phyloP scores from a whole-genome alignment of 805 yeast species.

The Kregervanrija fluxuum region DNA sequence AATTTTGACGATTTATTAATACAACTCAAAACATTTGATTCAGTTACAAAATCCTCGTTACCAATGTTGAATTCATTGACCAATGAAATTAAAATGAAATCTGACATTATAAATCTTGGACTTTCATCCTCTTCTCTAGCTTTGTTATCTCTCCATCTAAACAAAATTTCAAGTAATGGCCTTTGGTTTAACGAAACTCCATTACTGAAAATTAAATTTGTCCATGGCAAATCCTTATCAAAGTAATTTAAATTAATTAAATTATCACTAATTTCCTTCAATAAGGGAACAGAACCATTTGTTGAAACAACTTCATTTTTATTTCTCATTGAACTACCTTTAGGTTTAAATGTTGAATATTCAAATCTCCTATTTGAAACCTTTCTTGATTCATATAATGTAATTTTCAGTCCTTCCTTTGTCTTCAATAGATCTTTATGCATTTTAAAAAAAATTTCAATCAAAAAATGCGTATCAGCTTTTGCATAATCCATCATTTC shows the following conservation, averaged over 20 bases:
- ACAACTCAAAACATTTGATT: conserved; percentile 44
- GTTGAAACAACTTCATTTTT: conserved; percentile 23
- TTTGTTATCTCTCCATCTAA: conserved; percentile 72
- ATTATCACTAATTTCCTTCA: conserved; percentile 11
- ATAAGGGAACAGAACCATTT: conserved; percentile 23
- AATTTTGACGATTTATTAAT: conserved; percentile 41
- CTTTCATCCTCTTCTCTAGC: conserved; percentile 84
- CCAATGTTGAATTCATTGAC: conserved; percentile 23
- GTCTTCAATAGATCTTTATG: conserved; percentile 51
- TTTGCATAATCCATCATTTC: conserved; percentile 84
- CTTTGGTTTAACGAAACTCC: conserved; percentile 50
- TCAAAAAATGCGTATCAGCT: conserved; percentile 88
- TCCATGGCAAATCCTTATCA: conserved; percentile 56
- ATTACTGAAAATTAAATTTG: conserved; percentile 51
- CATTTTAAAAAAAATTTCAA: conserved; percentile 72
- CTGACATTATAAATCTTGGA: conserved; percentile 74
- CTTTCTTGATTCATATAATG: conserved; percentile 64
- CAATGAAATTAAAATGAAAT: conserved; percentile 61
- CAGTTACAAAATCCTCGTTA: conserved; percentile 46
- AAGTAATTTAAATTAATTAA: conserved; percentile 40
- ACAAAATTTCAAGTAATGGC: conserved; percentile 52
- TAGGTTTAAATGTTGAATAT: conserved; percentile 58
- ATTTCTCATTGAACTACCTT: conserved; percentile 10
- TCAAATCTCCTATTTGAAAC: conserved; percentile 82
- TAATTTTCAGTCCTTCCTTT: conserved; percentile 42